Conservation (phyloP, 306 rosid species). For the Cyclanthera cordifolia region DNA sequence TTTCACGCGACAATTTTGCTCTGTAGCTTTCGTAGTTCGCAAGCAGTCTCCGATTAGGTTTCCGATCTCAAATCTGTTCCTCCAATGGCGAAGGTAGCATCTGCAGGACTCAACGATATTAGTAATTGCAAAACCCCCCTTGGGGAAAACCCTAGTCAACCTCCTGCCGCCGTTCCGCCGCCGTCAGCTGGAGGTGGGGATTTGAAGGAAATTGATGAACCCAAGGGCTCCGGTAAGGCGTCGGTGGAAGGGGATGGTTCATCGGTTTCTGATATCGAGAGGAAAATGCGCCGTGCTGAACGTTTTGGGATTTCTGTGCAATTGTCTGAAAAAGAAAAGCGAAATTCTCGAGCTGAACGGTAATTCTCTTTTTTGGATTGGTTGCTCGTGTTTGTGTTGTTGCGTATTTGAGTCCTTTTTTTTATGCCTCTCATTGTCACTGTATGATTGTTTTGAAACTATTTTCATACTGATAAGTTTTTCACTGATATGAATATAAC, state of each 20-base stretch:
- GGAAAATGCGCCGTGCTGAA: slow-evolving; percentile 85
- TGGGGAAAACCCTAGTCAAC: slow-evolving; percentile 39
- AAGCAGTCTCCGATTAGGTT: slow-evolving; percentile 15
- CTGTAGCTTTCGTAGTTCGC: slow-evolving; percentile 8
- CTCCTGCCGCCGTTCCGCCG: slow-evolving; percentile 28
- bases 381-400: background rate
- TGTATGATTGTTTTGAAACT: background rate
- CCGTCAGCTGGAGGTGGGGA: background rate
- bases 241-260: slow-evolving; percentile 18
- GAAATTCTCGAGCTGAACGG: slow-evolving; percentile 89
- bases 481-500: background rate
- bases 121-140: slow-evolving; percentile 15
- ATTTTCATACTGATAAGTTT: too few relatives aligned
- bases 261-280: slow-evolving; percentile 42
- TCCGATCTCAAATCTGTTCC: background rate
- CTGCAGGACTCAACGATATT: slow-evolving; percentile 22
- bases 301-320: slow-evolving; percentile 79
- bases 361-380: background rate
- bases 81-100: slow-evolving; percentile 41
- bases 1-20: background rate
- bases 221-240: slow-evolving; percentile 18
- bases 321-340: slow-evolving; percentile 67
- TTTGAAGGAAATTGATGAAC: background rate
- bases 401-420: background rate
- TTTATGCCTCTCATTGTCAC: background rate